Evolutionary conservation across 371 early-diverging fungal species (phyloP), one percentile per base, ranked within the genome.

Genomic region (Conidiobolus incongruus): DNA sequence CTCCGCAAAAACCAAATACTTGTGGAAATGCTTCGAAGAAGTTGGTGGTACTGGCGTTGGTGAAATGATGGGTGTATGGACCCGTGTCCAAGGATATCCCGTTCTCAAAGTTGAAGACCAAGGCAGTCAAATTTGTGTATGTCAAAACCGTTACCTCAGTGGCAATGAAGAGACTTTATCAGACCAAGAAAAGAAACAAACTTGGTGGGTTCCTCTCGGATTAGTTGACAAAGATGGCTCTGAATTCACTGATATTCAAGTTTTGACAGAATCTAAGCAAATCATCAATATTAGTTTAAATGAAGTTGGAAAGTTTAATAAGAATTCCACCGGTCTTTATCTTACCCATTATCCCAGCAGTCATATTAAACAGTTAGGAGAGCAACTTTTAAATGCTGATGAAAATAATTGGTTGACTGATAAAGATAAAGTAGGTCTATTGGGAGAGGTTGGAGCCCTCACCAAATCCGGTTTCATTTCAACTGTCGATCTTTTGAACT

Each of bases 31-130:
- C 1, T 59, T 92, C 23, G 52, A 64, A 23, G 71, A 59, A 17
- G 64, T 68, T 12, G 71, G 74, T 19, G 75, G 77, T 24, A 52
- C 62, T 4, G 71, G 80, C 46, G 81, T 89, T 19, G 63, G 59
- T 1, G 50, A 66, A 39, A 68, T 92, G 45, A 87, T 92, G 87
- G 55, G 64, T 32, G 46, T 63, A 23, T 94, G 97, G 97, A 89
- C 89, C 4, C 60, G 65, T 15, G 59, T 72, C 43, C 63, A 72
- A 20, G 97, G 93, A 7, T 79, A 74, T 54, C 90, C 90, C 6
- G 60, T 89, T n/a, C 40, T 89, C 6, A 65, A 68, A 4, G 70
- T 86, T 26, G 53, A 54, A 2, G 70, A 67, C 22, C 52, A 54
- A 12, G 49, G 20, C 4, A n/a, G 38, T 38, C 4, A 4, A 4